phyloP scores from a whole-genome alignment of 2,329 filamentous ascomycete species.

The Xylaria multiplex region DNA sequence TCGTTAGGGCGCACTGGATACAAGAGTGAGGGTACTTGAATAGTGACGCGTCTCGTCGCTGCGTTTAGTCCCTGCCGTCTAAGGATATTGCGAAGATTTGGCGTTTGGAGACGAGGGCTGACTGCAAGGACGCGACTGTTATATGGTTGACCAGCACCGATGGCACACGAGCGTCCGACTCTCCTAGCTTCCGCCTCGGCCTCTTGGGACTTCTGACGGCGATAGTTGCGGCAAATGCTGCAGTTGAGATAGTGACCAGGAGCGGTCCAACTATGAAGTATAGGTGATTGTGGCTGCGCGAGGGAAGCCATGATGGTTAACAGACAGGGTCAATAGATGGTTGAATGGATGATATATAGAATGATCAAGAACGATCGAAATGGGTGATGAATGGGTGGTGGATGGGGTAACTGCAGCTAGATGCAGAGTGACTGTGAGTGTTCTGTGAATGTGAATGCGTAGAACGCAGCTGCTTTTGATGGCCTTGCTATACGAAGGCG shows the following conservation, averaged over 20 bases:
- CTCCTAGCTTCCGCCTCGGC: not conserved
- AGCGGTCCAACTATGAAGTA: conserved; percentile 18
- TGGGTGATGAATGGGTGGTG: not conserved
- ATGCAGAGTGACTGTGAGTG: conserved; percentile 3
- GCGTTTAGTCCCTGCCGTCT: not conserved
- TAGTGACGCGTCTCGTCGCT: conserved; percentile 21
- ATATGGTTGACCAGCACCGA: not conserved
- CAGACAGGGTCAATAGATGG: conserved; percentile 10
- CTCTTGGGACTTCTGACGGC: not conserved
- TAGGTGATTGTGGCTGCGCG: not conserved
- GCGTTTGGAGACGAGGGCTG: not conserved
- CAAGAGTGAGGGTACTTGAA: conserved; percentile 12
- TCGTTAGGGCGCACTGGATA: conserved; percentile 9
- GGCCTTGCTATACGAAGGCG: conserved; percentile 6
- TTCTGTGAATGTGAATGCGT: not conserved
- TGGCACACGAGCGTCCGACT: not conserved
- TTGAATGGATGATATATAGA: not conserved
- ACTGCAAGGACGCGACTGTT: conserved; percentile 5
- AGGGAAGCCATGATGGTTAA: conserved; percentile 31
- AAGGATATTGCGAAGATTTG: not conserved
- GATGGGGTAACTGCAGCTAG: not conserved
- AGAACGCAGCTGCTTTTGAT: conserved; percentile 5
- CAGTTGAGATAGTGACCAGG: conserved; percentile 27
- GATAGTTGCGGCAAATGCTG: conserved; percentile 11
- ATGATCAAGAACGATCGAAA: not conserved